phyloP scores from a whole-genome alignment of 2,329 filamentous ascomycete species.

The Diaporthe australafricana region DNA sequence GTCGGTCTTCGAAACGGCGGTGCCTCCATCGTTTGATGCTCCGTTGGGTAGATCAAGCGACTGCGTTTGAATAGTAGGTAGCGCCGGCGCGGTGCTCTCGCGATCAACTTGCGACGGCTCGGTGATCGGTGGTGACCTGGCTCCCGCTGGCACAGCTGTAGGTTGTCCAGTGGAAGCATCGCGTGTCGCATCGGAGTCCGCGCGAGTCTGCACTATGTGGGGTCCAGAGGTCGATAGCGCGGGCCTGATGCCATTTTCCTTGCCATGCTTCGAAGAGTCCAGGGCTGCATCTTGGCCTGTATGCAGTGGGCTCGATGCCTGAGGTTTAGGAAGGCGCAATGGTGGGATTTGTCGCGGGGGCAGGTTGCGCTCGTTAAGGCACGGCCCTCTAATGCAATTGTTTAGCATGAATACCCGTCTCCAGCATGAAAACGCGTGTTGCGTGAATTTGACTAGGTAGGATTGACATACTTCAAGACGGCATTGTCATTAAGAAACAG shows the following conservation, averaged over 20 bases:
- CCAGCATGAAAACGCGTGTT: conserved; percentile 39
- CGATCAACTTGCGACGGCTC: background rate
- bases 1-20: background rate
- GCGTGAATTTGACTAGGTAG: conserved; percentile 38
- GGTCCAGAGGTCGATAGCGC: conserved; percentile 4
- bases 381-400: conserved; percentile 36
- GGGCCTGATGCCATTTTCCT: conserved; percentile 4
- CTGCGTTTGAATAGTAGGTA: background rate
- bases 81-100: background rate
- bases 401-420: conserved; percentile 40
- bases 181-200: conserved; percentile 12
- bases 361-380: conserved; percentile 38
- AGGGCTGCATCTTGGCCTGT: background rate
- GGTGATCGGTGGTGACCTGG: background rate
- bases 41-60: background rate
- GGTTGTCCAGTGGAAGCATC: conserved; percentile 18
- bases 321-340: conserved; percentile 22
- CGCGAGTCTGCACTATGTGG: background rate
- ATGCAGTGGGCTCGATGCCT: background rate
- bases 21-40: background rate
- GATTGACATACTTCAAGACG: conserved; percentile 67
- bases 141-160: conserved; percentile 1
- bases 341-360: conserved; percentile 38
- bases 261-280: background rate
- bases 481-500: conserved; percentile 69